Conservation (phyloP, 768 basidiomycete species). For the Kwoniella europaea region DNA sequence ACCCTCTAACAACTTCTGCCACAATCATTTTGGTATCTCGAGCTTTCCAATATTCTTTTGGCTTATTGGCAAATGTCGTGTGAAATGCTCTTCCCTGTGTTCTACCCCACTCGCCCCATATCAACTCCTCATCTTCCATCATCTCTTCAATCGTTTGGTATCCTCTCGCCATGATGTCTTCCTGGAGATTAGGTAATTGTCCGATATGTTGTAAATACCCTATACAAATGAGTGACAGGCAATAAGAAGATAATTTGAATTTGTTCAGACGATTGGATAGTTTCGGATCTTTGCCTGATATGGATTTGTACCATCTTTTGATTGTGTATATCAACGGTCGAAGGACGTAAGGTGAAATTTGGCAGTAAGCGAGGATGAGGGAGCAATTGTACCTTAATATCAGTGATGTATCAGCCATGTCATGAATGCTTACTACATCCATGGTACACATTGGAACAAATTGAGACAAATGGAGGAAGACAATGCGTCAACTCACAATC, state of each 20-base stretch:
- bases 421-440: too few species aligned
- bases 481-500: neutral
- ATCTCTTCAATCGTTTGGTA: neutral
- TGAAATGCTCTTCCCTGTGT: neutral
- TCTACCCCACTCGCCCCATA: constrained; percentile 5
- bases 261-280: neutral
- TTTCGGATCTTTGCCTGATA: constrained; percentile 2
- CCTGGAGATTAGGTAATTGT: constrained; percentile 1
- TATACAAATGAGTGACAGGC: neutral
- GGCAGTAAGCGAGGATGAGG: neutral
- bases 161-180: neutral
- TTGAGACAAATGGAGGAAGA: too few species aligned
- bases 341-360: neutral
- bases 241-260: constrained; percentile 1
- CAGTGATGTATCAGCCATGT: too few species aligned
- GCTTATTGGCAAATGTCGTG: neutral
- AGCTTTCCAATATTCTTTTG: neutral
- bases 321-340: neutral
- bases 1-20: constrained; percentile 2
- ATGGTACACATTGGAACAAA: too few species aligned
- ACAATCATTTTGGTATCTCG: neutral
- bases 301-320: constrained; percentile 1
- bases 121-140: constrained; percentile 1
- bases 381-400: neutral
- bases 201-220: constrained; percentile 6